These are phyloP conservation scores for Ophiostoma fasciatum DNA, from an alignment of 2,329 filamentous ascomycete genomes.

Conservation along the genomic window DNA sequence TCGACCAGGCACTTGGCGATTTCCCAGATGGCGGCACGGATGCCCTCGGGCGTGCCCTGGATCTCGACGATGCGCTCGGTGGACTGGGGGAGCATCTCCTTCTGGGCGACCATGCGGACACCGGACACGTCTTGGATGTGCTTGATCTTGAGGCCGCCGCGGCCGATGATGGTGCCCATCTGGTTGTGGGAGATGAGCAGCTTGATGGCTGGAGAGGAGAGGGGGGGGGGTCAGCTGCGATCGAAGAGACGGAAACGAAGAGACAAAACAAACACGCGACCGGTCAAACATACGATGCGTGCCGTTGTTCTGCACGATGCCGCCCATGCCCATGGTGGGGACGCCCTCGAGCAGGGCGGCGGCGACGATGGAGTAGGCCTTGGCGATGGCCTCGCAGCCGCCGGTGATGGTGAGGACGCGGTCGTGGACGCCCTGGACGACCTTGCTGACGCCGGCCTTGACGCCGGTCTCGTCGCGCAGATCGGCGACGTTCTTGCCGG, in stretches of 20 bases:
- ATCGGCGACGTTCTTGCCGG: conserved; percentile 94
- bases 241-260: neutral
- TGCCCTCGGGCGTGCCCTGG: conserved; percentile 84
- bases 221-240: conserved; percentile 2
- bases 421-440: conserved; percentile 93
- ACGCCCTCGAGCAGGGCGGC: conserved; percentile 85
- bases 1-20: conserved; percentile 98
- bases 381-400: conserved; percentile 71
- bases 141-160: conserved; percentile 96
- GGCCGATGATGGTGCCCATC: conserved; percentile 98
- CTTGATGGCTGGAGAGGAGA: conserved; percentile 67
- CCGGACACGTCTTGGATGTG: conserved; percentile 95
- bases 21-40: conserved; percentile 94
- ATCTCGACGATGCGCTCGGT: conserved; percentile 97
- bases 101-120: conserved; percentile 97
- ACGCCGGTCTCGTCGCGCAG: conserved; percentile 95
- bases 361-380: conserved; percentile 87
- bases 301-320: conserved; percentile 70
- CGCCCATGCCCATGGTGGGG: conserved; percentile 91
- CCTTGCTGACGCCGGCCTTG: conserved; percentile 96
- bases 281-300: conserved; percentile 76
- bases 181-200: conserved; percentile 98
- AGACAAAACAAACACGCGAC: neutral
- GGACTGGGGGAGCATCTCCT: conserved; percentile 98
- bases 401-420: conserved; percentile 93